Evolutionary conservation across 129 eudicot species (phyloP).

Genomic region (Saposhnikovia divaricata): DNA sequence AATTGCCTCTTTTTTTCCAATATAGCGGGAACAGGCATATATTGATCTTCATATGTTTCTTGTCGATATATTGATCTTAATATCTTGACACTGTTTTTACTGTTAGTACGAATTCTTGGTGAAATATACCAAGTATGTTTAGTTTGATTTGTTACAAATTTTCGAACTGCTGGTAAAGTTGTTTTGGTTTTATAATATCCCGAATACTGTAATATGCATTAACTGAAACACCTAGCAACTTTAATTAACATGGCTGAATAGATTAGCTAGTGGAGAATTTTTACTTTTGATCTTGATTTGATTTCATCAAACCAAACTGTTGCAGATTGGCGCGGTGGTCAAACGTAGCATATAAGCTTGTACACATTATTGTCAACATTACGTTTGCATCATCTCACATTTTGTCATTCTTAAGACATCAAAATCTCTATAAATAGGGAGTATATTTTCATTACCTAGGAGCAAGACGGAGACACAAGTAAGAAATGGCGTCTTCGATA

Average conservation of each 20-base stretch:
- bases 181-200: too few relatives aligned
- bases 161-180: too few relatives aligned
- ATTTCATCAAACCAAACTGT: neutral
- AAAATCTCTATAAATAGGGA: neutral
- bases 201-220: neutral
- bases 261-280: neutral
- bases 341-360: neutral
- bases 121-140: too few relatives aligned
- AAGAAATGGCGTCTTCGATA: neutral
- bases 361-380: neutral
- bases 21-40: neutral
- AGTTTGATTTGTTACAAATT: too few relatives aligned
- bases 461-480: conserved; percentile 1
- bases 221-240: neutral
- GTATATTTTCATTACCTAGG: neutral
- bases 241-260: neutral
- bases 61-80: too few relatives aligned
- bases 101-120: too few relatives aligned
- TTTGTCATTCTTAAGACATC: neutral
- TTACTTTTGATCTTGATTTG: neutral
- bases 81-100: too few relatives aligned
- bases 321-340: neutral
- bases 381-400: neutral
- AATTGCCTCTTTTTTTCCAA: neutral
- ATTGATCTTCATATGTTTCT: neutral